Conservation (phyloP, 2,329 filamentous ascomycete species). For the Calonectria henricotiae region DNA sequence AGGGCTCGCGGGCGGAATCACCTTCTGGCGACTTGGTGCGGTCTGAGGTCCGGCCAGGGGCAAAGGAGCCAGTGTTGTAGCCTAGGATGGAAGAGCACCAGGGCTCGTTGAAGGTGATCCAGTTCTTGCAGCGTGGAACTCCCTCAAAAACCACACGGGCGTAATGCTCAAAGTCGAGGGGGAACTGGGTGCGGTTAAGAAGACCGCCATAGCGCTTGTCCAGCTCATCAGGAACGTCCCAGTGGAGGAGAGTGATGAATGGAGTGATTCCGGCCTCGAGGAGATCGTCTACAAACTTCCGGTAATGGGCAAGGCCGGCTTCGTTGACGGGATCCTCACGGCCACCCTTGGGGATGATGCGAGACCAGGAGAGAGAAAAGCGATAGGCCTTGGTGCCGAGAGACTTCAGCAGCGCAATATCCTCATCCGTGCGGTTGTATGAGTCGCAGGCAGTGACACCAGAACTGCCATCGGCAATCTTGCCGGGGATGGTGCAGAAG, state of each 20-base stretch:
- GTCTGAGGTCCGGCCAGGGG: slow-evolving; percentile 87
- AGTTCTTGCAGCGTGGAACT: slow-evolving; percentile 85
- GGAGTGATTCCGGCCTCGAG: slow-evolving; percentile 83
- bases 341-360: slow-evolving; percentile 89
- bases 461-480: slow-evolving; percentile 84
- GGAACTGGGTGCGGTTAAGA: slow-evolving; percentile 86
- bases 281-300: slow-evolving; percentile 84
- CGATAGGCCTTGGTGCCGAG: slow-evolving; percentile 84
- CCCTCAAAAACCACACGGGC: slow-evolving; percentile 83
- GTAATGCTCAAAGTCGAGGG: slow-evolving; percentile 85
- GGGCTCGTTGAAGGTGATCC: slow-evolving; percentile 94
- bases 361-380: slow-evolving; percentile 89
- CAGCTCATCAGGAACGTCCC: slow-evolving; percentile 87
- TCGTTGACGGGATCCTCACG: slow-evolving; percentile 87
- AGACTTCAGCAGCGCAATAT: slow-evolving; percentile 83
- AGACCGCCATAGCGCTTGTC: slow-evolving; percentile 87
- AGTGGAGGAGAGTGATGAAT: slow-evolving; percentile 89
- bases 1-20: slow-evolving; percentile 84
- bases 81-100: slow-evolving; percentile 89
- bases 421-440: slow-evolving; percentile 84
- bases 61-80: slow-evolving; percentile 84
- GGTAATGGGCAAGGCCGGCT: slow-evolving; percentile 83
- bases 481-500: slow-evolving; percentile 86
- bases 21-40: slow-evolving; percentile 79
- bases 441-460: slow-evolving; percentile 89